Conservation (phyloP, 2,329 filamentous ascomycete genomes). For the Colletotrichum eremochloae region DNA sequence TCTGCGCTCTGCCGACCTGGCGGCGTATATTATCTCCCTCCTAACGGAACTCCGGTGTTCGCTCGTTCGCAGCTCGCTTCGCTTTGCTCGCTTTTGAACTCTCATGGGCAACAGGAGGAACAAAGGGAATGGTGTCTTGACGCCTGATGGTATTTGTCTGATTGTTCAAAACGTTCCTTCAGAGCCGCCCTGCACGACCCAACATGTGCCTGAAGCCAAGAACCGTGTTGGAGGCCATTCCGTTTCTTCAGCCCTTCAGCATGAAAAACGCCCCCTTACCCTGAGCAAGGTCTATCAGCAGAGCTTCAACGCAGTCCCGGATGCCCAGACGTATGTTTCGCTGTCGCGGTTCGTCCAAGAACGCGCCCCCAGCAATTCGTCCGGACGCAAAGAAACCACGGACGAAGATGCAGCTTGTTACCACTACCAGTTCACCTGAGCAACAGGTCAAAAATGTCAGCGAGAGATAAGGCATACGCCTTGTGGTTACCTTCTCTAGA, state of each 20-base stretch:
- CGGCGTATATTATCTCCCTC: slow-evolving; percentile 28
- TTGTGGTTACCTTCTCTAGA: slow-evolving; percentile 31
- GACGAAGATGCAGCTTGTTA: slow-evolving; percentile 15
- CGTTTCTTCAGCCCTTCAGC: slow-evolving; percentile 30
- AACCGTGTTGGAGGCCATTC: slow-evolving; percentile 35
- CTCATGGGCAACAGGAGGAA: slow-evolving; percentile 1
- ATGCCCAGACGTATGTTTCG: slow-evolving; percentile 14
- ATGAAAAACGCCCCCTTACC: slow-evolving; percentile 29
- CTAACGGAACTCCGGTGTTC: slow-evolving; percentile 39
- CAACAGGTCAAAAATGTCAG: slow-evolving; percentile 7
- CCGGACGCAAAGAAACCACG: slow-evolving; percentile 21
- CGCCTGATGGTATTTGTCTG: not conserved
- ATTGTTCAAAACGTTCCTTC: slow-evolving; percentile 7
- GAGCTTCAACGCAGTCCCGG: slow-evolving; percentile 29
- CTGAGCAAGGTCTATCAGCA: slow-evolving; percentile 31
- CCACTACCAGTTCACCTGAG: slow-evolving; percentile 11
- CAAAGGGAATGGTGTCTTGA: not conserved
- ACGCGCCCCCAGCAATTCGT: slow-evolving; percentile 24
- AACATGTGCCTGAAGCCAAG: slow-evolving; percentile 32
- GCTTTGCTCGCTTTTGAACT: slow-evolving; percentile 15
- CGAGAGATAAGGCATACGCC: slow-evolving; percentile 33
- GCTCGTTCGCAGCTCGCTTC: slow-evolving; percentile 28
- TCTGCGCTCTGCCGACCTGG: slow-evolving; percentile 17
- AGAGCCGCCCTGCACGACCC: slow-evolving; percentile 33
- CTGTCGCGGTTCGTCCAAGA: slow-evolving; percentile 8